Base-by-base conservation (phyloP, 2,329 filamentous ascomycete genomes). In the Curvularia spicifera region DNA sequence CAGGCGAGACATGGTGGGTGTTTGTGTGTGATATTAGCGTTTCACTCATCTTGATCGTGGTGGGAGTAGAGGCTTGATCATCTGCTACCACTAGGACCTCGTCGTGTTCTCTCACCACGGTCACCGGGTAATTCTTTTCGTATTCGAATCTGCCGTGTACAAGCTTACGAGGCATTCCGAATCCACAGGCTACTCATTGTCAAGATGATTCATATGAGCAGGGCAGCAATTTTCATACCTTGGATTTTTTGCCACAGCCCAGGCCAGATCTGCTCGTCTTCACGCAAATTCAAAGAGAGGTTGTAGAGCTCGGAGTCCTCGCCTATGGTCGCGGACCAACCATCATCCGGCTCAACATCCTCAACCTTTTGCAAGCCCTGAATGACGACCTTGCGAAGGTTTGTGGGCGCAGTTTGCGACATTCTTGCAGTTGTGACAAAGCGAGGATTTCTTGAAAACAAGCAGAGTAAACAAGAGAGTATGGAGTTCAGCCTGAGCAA, bases 11-110 rank as follows among this genome's bases (percentile, higher is more conserved):
- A 6, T 47, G 8, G 1, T 53, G 43, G 3, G 24, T 12, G 8
- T 53, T 53, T 5, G 51, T 24, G 8, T 53, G 51, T 5, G 43
- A 47, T 3, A 39, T 31, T 1, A 52, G 40, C 9, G 20, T 33
- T 24, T 53, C 51, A 18, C 22, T 53, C 1, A 47, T 29, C n/a
- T 4, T 46, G n/a, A 53, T 53, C 3, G 51, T 47, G 24, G 33
- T 53, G 1, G 33, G 43, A 15, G 50, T 52, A 42, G 48, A 51
- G 3, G 12, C 6, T 7, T 45, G 39, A 20, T 45, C 40, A 5
- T 43, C 40, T 18, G 50, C 29, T 22, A 45, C 40, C 9, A 52
- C 48, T 4, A 15, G 20, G 2, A 52, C 50, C 24, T 52, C 40
- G 1, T 52, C 50, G 12, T 52, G 40, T 12, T 18, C 29, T 24